These are phyloP conservation scores for Panus rudis DNA, from an alignment of 768 basidiomycete species.

Conservation along the genomic window DNA sequence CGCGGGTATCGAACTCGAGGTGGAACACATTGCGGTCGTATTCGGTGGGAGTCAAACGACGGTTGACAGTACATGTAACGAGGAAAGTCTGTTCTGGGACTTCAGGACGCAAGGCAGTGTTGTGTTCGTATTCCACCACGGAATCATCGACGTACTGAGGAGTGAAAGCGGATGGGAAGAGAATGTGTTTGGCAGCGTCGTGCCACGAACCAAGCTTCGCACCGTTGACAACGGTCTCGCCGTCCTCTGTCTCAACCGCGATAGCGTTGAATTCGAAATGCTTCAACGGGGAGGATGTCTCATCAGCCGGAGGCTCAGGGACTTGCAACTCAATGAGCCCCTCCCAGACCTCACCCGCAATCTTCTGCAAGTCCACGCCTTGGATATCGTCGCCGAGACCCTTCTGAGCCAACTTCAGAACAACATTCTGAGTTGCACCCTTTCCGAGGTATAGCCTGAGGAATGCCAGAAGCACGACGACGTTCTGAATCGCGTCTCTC, in stretches of 20 bases:
- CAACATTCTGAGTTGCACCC: slow-evolving; percentile 44
- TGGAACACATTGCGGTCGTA: slow-evolving; percentile 99
- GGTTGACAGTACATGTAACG: slow-evolving; percentile 90
- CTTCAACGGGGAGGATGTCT: slow-evolving; percentile 33
- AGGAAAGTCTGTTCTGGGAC: slow-evolving; percentile 85
- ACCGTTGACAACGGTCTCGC: slow-evolving; percentile 53
- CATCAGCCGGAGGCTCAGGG: slow-evolving; percentile 18
- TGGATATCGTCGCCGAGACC: slow-evolving; percentile 40
- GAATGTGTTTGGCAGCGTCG: slow-evolving; percentile 78
- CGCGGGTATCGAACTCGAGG: slow-evolving; percentile 87
- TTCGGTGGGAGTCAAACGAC: slow-evolving; percentile 86
- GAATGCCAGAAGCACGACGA: slow-evolving; percentile 74
- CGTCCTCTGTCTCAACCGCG: slow-evolving; percentile 52
- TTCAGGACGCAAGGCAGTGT: slow-evolving; percentile 79
- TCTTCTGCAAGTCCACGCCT: slow-evolving; percentile 42
- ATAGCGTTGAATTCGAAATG: slow-evolving; percentile 71
- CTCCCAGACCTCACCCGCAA: slow-evolving; percentile 59
- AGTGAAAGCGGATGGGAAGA: slow-evolving; percentile 80
- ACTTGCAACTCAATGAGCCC: slow-evolving; percentile 53
- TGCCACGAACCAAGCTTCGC: slow-evolving; percentile 69
- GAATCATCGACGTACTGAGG: slow-evolving; percentile 33
- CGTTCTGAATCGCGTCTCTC: slow-evolving; percentile 40
- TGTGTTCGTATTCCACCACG: slow-evolving; percentile 39
- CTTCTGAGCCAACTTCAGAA: slow-evolving; percentile 44
- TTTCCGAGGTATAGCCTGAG: slow-evolving; percentile 75